phyloP scores from a whole-genome alignment of 1,284 basidiomycete genomes.

The Sporisorium exsertum region DNA sequence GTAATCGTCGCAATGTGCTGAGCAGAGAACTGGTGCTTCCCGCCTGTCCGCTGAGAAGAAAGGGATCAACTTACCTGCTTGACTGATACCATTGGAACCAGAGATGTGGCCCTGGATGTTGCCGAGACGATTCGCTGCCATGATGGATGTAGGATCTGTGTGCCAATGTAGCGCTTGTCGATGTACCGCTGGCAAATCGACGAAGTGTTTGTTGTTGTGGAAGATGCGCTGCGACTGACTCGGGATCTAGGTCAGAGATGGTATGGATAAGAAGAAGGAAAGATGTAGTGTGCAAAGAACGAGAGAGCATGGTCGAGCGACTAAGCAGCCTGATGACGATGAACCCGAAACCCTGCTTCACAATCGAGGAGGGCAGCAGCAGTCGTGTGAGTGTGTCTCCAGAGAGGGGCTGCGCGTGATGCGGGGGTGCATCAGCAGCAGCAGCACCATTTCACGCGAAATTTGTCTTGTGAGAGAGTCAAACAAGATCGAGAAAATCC shows the following conservation, averaged over 20 bases:
- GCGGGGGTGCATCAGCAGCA: constrained; percentile 20
- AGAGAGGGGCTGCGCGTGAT: constrained; percentile 1
- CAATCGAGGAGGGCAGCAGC: constrained; percentile 6
- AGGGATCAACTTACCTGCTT: constrained; percentile 45
- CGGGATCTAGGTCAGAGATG: background rate
- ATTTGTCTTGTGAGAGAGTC: constrained; percentile 38
- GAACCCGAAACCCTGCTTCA: constrained; percentile 9
- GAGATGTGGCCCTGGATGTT: constrained; percentile 55
- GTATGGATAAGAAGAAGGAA: constrained; percentile 1
- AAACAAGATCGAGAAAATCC: constrained; percentile 13
- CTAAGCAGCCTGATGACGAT: constrained; percentile 9
- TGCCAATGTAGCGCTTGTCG: background rate
- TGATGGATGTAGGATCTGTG: constrained; percentile 8
- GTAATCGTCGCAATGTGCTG: background rate
- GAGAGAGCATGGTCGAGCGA: background rate
- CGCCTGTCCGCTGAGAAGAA: background rate
- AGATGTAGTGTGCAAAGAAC: background rate
- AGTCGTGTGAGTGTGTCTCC: constrained; percentile 2
- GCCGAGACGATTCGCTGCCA: constrained; percentile 48
- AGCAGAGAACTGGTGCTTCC: background rate
- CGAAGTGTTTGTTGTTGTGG: background rate
- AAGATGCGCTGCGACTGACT: background rate
- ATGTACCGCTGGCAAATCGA: background rate
- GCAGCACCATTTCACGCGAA: constrained; percentile 6
- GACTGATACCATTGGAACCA: constrained; percentile 34